Evolutionary conservation across 1,139 yeast genomes (phyloP).

Genomic region (Taphrina pruni): DNA sequence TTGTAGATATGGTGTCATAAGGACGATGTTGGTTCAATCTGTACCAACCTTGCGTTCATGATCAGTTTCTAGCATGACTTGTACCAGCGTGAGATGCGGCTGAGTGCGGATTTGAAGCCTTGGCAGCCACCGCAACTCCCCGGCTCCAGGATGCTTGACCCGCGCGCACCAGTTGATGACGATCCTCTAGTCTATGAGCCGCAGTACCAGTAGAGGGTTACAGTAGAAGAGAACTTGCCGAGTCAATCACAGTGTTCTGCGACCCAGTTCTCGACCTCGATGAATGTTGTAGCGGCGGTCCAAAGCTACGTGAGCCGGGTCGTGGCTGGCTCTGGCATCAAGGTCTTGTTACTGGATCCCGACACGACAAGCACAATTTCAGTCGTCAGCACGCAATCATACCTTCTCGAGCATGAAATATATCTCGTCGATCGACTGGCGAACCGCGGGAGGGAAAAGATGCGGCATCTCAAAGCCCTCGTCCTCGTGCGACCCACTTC

Average conservation of each 20-base stretch:
- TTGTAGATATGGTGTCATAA: slow-evolving; percentile 1
- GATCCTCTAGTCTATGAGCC: no score
- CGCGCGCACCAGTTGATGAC: background rate
- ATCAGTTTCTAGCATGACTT: no score
- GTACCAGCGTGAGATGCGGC: background rate
- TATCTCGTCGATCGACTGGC: slow-evolving; percentile 76
- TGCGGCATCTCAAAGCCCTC: slow-evolving; percentile 84
- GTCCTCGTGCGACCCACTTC: slow-evolving; percentile 77
- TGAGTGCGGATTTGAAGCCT: background rate
- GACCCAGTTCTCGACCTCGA: slow-evolving; percentile 45
- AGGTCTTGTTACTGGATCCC: slow-evolving; percentile 77
- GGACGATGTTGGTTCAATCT: no score
- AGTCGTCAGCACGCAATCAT: slow-evolving; percentile 85
- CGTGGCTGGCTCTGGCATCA: slow-evolving; percentile 56
- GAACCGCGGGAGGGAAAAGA: slow-evolving; percentile 67
- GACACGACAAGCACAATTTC: slow-evolving; percentile 83
- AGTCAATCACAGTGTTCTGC: no score
- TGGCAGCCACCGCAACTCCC: slow-evolving; percentile 3
- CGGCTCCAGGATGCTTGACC: slow-evolving; percentile 5
- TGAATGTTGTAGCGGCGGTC: slow-evolving; percentile 63
- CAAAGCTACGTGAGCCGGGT: slow-evolving; percentile 60
- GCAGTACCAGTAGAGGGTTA: no score
- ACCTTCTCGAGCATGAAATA: slow-evolving; percentile 77
- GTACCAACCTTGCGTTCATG: no score
- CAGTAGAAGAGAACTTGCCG: no score